phyloP scores from a whole-genome alignment of 1,139 yeast genomes.

The Schwanniomyces etchellsii region DNA sequence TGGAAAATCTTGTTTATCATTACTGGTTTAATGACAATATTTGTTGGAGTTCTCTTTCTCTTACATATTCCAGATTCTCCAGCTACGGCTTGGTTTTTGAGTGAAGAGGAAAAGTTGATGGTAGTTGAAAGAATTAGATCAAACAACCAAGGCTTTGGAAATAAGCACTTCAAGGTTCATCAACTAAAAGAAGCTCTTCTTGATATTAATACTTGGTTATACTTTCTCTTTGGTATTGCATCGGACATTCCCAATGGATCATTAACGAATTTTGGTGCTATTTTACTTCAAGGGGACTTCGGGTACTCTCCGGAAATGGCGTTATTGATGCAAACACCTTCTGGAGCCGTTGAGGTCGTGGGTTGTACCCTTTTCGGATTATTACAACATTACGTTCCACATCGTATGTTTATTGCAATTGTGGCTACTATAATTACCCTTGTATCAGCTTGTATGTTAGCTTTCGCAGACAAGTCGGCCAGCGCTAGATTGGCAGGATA shows the following conservation, averaged over 20 bases:
- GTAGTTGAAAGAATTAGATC: constrained; percentile 19
- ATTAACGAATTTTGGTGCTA: constrained; percentile 36
- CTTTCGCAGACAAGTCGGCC: constrained; percentile 34
- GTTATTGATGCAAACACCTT: constrained; percentile 25
- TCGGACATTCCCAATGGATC: constrained; percentile 34
- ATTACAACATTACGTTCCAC: constrained; percentile 19
- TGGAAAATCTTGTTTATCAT: constrained; percentile 14
- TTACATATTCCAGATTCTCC: constrained; percentile 14
- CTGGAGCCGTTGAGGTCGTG: constrained; percentile 27
- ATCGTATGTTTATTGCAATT: constrained; percentile 26
- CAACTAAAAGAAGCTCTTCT: constrained; percentile 27
- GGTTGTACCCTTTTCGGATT: constrained; percentile 37
- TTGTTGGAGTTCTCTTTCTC: constrained; percentile 9
- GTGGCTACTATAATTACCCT: constrained; percentile 38
- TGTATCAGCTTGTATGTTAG: constrained; percentile 29
- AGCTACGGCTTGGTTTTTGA: constrained; percentile 12
- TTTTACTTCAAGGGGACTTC: constrained; percentile 38
- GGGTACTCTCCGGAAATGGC: constrained; percentile 38
- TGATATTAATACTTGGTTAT: constrained; percentile 12
- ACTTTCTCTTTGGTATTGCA: constrained; percentile 18
- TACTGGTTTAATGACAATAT: constrained; percentile 13
- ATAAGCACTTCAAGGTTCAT: constrained; percentile 11
- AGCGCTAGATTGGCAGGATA: constrained; percentile 29
- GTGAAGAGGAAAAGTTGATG: constrained; percentile 5
- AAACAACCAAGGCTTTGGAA: constrained; percentile 18